Evolutionary conservation across 2,329 filamentous ascomycete genomes (phyloP).

Genomic region (Cordyceps militaris): DNA sequence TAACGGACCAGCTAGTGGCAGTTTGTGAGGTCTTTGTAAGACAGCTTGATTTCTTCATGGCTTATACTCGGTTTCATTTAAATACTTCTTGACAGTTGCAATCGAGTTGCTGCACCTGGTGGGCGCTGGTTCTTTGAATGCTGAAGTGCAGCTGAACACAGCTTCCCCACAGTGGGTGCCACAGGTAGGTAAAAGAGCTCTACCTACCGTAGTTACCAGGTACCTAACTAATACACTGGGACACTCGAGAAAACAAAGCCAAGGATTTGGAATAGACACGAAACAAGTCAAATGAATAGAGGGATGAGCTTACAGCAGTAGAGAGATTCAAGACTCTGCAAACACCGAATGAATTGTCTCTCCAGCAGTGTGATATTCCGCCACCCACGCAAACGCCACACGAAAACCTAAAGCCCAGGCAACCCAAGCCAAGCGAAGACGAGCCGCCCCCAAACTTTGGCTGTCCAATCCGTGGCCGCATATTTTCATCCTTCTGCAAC

Average conservation of each 20-base stretch:
- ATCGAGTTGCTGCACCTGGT: background rate
- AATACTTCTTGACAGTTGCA: too few species aligned
- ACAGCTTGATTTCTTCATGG: too few species aligned
- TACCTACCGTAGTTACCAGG: background rate
- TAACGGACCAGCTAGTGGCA: too few species aligned
- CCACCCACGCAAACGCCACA: background rate
- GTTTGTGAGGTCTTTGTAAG: too few species aligned
- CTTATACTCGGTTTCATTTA: too few species aligned
- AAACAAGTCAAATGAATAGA: background rate
- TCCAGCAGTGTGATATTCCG: too few species aligned
- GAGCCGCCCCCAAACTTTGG: background rate
- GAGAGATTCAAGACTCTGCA: background rate
- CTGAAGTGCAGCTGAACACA: background rate
- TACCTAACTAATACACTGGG: too few species aligned
- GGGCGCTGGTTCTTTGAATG: too few species aligned
- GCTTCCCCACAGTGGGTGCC: conserved; percentile 2
- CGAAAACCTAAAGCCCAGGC: background rate
- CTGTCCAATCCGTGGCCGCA: background rate
- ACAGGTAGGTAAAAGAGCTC: background rate
- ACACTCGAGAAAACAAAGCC: background rate
- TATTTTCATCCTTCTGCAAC: background rate
- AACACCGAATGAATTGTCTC: too few species aligned
- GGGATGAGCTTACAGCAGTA: background rate
- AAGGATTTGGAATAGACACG: background rate
- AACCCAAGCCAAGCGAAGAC: background rate